Conservation (phyloP, 257 asterid genomes). For the Gardenia jasminoides region DNA sequence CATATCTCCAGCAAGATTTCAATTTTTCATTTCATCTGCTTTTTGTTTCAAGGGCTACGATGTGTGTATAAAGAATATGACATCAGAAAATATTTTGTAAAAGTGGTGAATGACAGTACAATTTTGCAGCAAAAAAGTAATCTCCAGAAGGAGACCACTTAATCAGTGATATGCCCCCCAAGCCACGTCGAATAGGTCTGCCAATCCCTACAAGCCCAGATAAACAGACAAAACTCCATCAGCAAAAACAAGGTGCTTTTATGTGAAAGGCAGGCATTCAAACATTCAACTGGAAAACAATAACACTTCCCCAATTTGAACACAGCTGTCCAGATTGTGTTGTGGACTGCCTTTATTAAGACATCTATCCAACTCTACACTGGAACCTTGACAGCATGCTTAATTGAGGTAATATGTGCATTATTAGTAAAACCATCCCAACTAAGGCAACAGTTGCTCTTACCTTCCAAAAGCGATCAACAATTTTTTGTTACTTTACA, state of each 20-base stretch:
- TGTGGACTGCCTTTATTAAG: background rate
- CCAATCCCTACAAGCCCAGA: conserved; percentile 61
- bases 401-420: background rate
- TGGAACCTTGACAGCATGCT: background rate
- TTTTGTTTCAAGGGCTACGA: background rate
- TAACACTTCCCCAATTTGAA: background rate
- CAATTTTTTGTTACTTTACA: background rate
- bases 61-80: conserved; percentile 13
- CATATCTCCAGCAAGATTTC: background rate
- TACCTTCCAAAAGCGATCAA: background rate
- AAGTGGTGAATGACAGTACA: conserved; percentile 48
- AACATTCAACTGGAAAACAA: background rate
- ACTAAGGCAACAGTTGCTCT: background rate
- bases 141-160: conserved; percentile 99
- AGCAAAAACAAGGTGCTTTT: background rate
- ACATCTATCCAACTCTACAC: background rate
- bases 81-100: conserved; percentile 15
- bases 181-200: conserved; percentile 93
- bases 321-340: background rate
- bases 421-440: background rate
- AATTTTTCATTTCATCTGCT: background rate
- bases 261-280: background rate
- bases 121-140: conserved; percentile 84
- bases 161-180: conserved; percentile 92
- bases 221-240: conserved; percentile 1